These are phyloP conservation scores for Nicotiana knightiana DNA, from an alignment of 257 asterid genomes.

Conservation along the genomic window DNA sequence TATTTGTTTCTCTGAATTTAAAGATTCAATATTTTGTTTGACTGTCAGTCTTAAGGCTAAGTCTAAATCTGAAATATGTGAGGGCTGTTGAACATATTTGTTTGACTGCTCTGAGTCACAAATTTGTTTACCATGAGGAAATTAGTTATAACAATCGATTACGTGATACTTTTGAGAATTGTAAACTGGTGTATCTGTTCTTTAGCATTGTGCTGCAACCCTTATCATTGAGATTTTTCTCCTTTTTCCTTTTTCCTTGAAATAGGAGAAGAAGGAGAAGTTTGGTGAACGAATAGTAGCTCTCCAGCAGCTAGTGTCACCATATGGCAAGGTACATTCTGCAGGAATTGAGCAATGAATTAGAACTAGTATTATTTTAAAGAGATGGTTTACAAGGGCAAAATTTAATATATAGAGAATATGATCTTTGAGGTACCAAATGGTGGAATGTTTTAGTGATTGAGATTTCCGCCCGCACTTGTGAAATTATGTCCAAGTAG, in stretches of 20 bases:
- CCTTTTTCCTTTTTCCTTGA: not conserved
- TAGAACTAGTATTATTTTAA: not conserved
- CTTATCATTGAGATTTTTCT: not conserved
- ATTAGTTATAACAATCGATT: not conserved
- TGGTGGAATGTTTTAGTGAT: not conserved
- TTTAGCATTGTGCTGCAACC: not conserved
- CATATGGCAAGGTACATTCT: slow-evolving; percentile 73
- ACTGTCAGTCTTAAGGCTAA: not conserved
- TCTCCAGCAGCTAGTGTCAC: slow-evolving; percentile 94
- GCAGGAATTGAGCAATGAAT: not conserved
- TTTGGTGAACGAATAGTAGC: slow-evolving; percentile 69
- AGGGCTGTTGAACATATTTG: not conserved
- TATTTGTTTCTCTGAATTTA: not conserved
- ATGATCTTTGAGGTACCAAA: not conserved
- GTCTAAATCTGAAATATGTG: not conserved
- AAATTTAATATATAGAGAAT: not conserved
- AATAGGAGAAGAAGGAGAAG: slow-evolving; percentile 86
- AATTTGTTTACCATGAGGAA: not conserved
- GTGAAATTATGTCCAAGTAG: not conserved
- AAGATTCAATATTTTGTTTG: not conserved
- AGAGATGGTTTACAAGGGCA: not conserved
- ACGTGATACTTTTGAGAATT: not conserved
- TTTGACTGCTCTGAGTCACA: not conserved
- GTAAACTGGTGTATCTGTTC: not conserved
- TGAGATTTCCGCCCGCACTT: not conserved